Percentiles rank a stretch among this genome's conserved stretches.
phyloP scores from a whole-genome alignment of 2,329 filamentous ascomycete genomes.

The Xylaria sp. region DNA sequence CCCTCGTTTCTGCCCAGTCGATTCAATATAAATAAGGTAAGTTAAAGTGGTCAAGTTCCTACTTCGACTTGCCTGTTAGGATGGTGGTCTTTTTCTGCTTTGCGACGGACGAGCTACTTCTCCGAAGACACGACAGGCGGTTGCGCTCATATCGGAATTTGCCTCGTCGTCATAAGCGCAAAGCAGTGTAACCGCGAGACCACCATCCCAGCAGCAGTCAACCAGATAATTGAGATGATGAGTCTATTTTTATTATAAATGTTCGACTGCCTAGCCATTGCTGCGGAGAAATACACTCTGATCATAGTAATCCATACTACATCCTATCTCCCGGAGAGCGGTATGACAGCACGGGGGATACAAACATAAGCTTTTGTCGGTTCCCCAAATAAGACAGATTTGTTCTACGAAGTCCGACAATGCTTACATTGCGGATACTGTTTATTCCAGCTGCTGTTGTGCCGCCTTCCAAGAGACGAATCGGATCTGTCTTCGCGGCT shows the following conservation, averaged over 20 bases:
- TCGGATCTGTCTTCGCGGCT: not conserved
- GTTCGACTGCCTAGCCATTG: constrained; percentile 38
- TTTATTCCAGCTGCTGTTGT: constrained; percentile 4
- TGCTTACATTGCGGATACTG: not conserved
- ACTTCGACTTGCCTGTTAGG: constrained; percentile 1
- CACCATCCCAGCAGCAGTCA: not conserved
- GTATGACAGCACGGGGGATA: constrained; percentile 3
- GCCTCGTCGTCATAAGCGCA: not conserved
- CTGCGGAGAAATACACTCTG: constrained; percentile 36
- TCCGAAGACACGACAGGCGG: constrained; percentile 2
- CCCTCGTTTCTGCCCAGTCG: not conserved
- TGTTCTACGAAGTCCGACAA: not conserved
- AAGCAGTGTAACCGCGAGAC: not conserved
- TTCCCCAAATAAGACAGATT: not conserved
- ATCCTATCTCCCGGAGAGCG: constrained; percentile 7
- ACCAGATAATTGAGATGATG: constrained; percentile 29
- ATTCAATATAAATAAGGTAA: constrained; percentile 14
- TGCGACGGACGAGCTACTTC: constrained; percentile 2
- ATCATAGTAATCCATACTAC: constrained; percentile 17
- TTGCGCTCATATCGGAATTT: constrained; percentile 3
- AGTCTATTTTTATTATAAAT: constrained; percentile 35
- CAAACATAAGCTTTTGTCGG: not conserved
- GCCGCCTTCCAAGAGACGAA: constrained; percentile 6
- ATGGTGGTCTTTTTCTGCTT: constrained; percentile 4
- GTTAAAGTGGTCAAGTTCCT: constrained; percentile 5